Percentiles rank a stretch among this genome's conserved stretches.
Conservation (phyloP, 306 rosid species). For the Cercis canadensis region DNA sequence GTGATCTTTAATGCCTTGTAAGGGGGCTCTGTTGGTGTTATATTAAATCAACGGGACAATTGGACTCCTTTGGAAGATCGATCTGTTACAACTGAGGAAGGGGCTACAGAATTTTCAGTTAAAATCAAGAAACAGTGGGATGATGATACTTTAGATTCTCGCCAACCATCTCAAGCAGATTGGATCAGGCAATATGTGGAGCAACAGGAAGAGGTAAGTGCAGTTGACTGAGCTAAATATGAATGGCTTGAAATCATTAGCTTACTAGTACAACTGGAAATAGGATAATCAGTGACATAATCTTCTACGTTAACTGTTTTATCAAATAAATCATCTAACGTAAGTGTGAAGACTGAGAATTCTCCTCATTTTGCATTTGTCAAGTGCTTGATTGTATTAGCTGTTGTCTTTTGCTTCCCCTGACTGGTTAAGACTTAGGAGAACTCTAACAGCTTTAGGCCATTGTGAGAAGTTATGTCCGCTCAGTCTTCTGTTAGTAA, state of each 20-base stretch:
- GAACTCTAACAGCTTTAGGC: not conserved
- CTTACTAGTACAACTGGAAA: slow-evolving; percentile 9
- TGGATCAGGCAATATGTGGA: slow-evolving; percentile 89
- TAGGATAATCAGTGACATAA: slow-evolving; percentile 22
- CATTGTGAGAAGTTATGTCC: not conserved
- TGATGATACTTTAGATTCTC: slow-evolving; percentile 65
- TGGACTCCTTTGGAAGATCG: slow-evolving; percentile 50
- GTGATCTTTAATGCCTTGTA: slow-evolving; percentile 21
- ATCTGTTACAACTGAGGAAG: slow-evolving; percentile 49
- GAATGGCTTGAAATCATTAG: slow-evolving; percentile 1
- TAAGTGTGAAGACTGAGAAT: slow-evolving; percentile 9
- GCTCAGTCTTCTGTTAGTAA: not conserved
- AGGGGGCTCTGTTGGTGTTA: slow-evolving; percentile 85
- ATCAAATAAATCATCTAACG: not conserved
- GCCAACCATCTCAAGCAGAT: slow-evolving; percentile 83
- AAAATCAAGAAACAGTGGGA: slow-evolving; percentile 60
- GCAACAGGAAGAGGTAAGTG: slow-evolving; percentile 78
- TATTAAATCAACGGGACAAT: slow-evolving; percentile 59
- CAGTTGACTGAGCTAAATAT: slow-evolving; percentile 1
- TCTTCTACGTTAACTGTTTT: not conserved
- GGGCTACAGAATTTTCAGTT: slow-evolving; percentile 56
- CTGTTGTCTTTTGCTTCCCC: slow-evolving; percentile 13
- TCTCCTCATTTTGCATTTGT: slow-evolving; percentile 16
- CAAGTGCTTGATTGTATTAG: slow-evolving; percentile 21
- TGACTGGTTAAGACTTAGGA: too few relatives aligned